A percentile compares a stretch with the other conserved stretches of the same genome.
phyloP scores from a whole-genome alignment of 2,329 filamentous ascomycete genomes.

The Sclerotinia subarctica region DNA sequence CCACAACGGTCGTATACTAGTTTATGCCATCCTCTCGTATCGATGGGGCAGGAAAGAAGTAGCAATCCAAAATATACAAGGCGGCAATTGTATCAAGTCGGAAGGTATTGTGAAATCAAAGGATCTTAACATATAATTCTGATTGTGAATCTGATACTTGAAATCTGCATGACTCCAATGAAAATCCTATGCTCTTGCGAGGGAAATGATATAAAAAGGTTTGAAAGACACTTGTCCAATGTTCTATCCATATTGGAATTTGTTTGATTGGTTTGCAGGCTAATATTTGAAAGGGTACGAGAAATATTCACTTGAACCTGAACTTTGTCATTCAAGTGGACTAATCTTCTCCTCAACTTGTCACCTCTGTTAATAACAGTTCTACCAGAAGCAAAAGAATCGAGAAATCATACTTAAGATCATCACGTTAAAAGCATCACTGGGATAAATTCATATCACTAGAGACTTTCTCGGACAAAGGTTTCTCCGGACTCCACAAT shows the following conservation, averaged over 20 bases:
- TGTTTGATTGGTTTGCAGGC: background rate
- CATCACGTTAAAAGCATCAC: background rate
- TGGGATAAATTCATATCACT: background rate
- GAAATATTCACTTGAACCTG: background rate
- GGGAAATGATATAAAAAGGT: background rate
- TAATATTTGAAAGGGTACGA: background rate
- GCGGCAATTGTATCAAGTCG: background rate
- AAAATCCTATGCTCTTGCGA: background rate
- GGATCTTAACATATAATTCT: background rate
- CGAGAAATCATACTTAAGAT: too few species aligned
- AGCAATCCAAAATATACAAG: slow-evolving; percentile 33
- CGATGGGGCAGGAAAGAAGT: slow-evolving; percentile 40
- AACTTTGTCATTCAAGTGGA: background rate
- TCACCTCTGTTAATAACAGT: background rate
- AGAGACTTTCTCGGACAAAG: background rate
- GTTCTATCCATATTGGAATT: background rate
- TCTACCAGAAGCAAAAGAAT: background rate
- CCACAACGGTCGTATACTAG: background rate
- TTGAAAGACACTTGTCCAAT: background rate
- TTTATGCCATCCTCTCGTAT: slow-evolving; percentile 43
- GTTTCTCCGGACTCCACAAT: slow-evolving; percentile 6
- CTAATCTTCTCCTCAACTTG: background rate
- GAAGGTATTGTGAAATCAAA: background rate
- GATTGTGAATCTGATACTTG: too few species aligned
- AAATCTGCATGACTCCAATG: background rate